These are phyloP conservation scores for Skeletonema potamos DNA, from an alignment of 108 stramenopile species.

Conservation along the genomic window DNA sequence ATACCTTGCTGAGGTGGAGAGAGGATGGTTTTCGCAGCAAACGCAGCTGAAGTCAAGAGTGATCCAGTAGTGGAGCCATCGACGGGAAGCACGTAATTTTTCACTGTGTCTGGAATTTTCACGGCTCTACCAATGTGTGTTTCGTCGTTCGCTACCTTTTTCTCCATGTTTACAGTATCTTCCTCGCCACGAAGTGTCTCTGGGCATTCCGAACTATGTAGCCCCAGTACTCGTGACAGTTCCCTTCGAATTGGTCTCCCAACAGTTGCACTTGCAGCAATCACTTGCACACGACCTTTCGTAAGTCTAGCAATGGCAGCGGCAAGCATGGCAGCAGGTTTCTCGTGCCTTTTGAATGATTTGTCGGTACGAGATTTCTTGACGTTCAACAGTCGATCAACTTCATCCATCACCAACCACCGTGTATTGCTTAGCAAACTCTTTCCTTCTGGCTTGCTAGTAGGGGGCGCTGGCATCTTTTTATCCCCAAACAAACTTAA, in stretches of 20 bases:
- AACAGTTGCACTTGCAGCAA: conserved; percentile 93
- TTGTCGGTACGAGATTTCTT: conserved; percentile 49
- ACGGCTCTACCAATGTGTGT: conserved; percentile 69
- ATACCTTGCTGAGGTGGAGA: conserved; percentile 12
- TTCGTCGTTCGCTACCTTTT: conserved; percentile 22
- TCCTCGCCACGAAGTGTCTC: conserved; percentile 60
- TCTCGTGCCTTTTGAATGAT: conserved; percentile 66
- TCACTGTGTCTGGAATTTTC: conserved; percentile 76
- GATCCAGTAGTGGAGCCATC: conserved; percentile 66
- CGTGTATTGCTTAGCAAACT: conserved; percentile 53
- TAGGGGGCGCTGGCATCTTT: conserved; percentile 78
- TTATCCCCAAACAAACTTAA: conserved; percentile 68
- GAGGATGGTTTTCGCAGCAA: conserved; percentile 51
- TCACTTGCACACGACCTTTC: conserved; percentile 72
- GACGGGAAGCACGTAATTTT: conserved; percentile 65
- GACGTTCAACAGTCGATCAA: conserved; percentile 65
- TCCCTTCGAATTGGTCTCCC: conserved; percentile 90
- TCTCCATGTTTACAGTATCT: conserved; percentile 27
- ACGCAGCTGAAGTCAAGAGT: conserved; percentile 70
- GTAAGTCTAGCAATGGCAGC: conserved; percentile 72
- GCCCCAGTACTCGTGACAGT: conserved; percentile 80
- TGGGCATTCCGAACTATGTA: conserved; percentile 79
- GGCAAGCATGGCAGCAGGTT: conserved; percentile 81
- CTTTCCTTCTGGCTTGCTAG: conserved; percentile 78
- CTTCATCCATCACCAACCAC: conserved; percentile 86